Evolutionary conservation across 495 filamentous ascomycete species (phyloP).

Genomic region (Glutinoglossum americanum): DNA sequence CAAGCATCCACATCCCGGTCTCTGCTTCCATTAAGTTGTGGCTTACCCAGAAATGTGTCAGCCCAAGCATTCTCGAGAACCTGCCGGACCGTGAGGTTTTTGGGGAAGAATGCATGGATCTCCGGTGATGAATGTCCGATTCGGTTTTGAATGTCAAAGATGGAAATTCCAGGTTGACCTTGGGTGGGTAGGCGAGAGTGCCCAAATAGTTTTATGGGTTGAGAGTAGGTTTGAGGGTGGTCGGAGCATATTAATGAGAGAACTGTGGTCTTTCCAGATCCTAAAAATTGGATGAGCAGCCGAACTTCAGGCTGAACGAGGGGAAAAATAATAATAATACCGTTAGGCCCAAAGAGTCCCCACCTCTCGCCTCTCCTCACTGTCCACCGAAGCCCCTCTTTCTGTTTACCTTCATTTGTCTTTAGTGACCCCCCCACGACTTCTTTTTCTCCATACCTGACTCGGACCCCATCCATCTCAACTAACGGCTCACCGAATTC

Average conservation of each 20-base stretch:
- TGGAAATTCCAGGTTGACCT: constrained; percentile 53
- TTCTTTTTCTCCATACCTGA: constrained; percentile 56
- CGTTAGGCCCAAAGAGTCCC: constrained; percentile 84
- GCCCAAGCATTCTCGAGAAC: constrained; percentile 71
- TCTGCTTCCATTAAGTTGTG: constrained; percentile 32
- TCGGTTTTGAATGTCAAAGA: constrained; percentile 77
- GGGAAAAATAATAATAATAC: constrained; percentile 10
- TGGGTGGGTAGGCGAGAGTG: constrained; percentile 53
- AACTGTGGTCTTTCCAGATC: constrained; percentile 78
- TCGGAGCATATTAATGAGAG: constrained; percentile 84
- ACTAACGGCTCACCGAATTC: constrained; percentile 43
- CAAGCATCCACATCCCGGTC: constrained; percentile 37
- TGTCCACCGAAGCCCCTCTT: constrained; percentile 56
- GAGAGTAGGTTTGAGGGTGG: constrained; percentile 81
- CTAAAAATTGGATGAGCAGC: constrained; percentile 9
- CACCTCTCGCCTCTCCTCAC: constrained; percentile 67
- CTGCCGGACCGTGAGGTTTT: constrained; percentile 47
- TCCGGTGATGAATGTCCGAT: constrained; percentile 88
- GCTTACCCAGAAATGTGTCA: constrained; percentile 57
- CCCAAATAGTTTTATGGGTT: constrained; percentile 70
- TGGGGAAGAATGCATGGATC: constrained; percentile 81
- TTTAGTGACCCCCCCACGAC: constrained; percentile 66
- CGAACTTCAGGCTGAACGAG: neutral
- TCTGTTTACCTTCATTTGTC: constrained; percentile 21
- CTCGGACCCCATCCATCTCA: constrained; percentile 63